Evolutionary conservation across 495 filamentous ascomycete genomes (phyloP).

Genomic region (Daldinia childiae): DNA sequence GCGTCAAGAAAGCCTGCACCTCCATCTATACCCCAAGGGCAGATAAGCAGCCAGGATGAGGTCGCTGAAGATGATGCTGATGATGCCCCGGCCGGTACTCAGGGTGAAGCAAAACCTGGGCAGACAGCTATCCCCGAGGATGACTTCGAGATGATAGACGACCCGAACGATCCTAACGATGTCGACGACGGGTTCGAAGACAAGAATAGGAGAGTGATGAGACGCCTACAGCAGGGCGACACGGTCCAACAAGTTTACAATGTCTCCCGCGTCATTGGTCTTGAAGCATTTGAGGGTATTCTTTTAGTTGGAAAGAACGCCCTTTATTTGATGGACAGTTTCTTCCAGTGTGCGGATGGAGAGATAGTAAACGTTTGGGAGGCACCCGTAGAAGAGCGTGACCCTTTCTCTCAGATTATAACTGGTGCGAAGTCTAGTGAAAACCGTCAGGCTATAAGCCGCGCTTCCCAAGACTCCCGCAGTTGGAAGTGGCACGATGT

Average conservation of each 20-base stretch:
- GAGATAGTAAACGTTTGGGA: slow-evolving; percentile 97
- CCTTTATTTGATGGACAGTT: slow-evolving; percentile 92
- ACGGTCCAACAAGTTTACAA: slow-evolving; percentile 95
- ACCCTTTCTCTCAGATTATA: slow-evolving; percentile 94
- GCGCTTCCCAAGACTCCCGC: slow-evolving; percentile 77
- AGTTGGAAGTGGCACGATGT: slow-evolving; percentile 95
- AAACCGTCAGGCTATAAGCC: slow-evolving; percentile 57
- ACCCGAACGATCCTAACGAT: slow-evolving; percentile 77
- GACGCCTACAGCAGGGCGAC: slow-evolving; percentile 89
- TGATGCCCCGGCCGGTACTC: slow-evolving; percentile 36
- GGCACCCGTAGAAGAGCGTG: slow-evolving; percentile 89
- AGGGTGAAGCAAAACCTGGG: slow-evolving; percentile 27
- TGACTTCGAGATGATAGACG: slow-evolving; percentile 92
- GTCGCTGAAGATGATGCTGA: slow-evolving; percentile 43
- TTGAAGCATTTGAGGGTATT: slow-evolving; percentile 92
- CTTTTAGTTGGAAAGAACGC: slow-evolving; percentile 91
- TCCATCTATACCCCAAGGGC: slow-evolving; percentile 21
- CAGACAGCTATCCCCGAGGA: slow-evolving; percentile 70
- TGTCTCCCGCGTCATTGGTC: slow-evolving; percentile 88
- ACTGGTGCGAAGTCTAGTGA: slow-evolving; percentile 77
- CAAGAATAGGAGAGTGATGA: slow-evolving; percentile 96
- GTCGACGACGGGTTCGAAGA: slow-evolving; percentile 91
- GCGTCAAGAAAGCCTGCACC: slow-evolving; percentile 34
- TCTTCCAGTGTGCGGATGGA: slow-evolving; percentile 92
- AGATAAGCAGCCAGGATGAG: slow-evolving; percentile 37